Conservation (phyloP, 1,284 basidiomycete species). For the Papiliotrema terrestris region DNA sequence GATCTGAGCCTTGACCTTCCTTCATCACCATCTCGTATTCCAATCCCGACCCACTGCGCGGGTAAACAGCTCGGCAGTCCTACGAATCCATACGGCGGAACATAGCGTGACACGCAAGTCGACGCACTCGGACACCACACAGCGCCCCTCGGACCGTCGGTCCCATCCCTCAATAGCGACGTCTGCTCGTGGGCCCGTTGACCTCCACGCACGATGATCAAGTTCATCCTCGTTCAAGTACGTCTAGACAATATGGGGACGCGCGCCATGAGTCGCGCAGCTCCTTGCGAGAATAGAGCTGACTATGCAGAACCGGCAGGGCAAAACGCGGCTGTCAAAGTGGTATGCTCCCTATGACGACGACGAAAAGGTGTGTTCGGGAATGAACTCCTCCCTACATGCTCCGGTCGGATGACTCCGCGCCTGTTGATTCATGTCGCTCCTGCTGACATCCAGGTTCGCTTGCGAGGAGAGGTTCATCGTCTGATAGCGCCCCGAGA, state of each 20-base stretch:
- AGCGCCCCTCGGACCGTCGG: no score
- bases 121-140: no score
- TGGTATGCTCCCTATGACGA: conserved; percentile 97
- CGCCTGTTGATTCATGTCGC: not conserved
- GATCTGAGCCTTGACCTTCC: not conserved
- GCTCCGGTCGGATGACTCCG: no score
- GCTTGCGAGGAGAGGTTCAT: conserved; percentile 91
- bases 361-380: conserved; percentile 79
- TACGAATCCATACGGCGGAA: no score
- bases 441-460: conserved; percentile 58
- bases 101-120: no score
- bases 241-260: conserved; percentile 18
- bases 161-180: no score
- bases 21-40: no score
- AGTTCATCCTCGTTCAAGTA: conserved; percentile 88
- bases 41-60: no score
- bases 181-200: no score
- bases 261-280: no score
- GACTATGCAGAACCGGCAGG: conserved; percentile 80
- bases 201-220: conserved; percentile 61
- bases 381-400: not conserved
- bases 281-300: not conserved
- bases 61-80: no score
- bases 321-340: conserved; percentile 93
- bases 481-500: conserved; percentile 92